Conservation (phyloP, 1,284 basidiomycete species). For the Moesziomyces antarcticus region DNA sequence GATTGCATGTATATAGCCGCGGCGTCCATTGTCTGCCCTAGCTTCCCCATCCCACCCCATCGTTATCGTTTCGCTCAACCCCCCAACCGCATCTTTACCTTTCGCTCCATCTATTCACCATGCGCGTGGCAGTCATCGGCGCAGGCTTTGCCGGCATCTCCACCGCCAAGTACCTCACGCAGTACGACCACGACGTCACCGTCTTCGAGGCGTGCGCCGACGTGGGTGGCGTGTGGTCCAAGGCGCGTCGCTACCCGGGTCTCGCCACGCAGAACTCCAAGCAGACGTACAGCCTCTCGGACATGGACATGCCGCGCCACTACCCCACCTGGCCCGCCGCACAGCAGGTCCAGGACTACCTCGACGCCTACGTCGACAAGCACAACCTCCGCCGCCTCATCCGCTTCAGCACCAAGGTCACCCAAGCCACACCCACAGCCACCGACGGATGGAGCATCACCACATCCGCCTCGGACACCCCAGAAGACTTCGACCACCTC, state of each 20-base stretch:
- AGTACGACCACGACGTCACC: constrained; percentile 48
- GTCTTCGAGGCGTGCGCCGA: constrained; percentile 43
- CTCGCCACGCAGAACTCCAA: constrained; percentile 60
- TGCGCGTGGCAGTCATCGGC: constrained; percentile 48
- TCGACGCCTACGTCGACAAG: constrained; percentile 48
- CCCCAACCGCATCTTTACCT: no score
- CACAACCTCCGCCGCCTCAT: constrained; percentile 41
- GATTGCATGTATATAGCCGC: constrained; percentile 20
- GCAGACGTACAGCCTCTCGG: constrained; percentile 55
- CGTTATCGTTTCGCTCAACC: not conserved
- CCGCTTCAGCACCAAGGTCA: constrained; percentile 40
- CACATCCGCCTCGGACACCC: constrained; percentile 5
- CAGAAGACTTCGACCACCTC: constrained; percentile 31
- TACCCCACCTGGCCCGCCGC: constrained; percentile 58
- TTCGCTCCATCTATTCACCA: constrained; percentile 1
- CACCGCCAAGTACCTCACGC: constrained; percentile 45
- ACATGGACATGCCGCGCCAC: constrained; percentile 56
- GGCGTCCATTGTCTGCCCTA: not conserved
- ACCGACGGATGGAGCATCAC: constrained; percentile 26
- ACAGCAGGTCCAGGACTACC: constrained; percentile 57
- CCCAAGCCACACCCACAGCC: constrained; percentile 14
- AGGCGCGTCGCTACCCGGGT: constrained; percentile 52
- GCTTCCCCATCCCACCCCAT: not conserved
- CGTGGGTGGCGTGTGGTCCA: constrained; percentile 52
- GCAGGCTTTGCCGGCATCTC: constrained; percentile 51